A percentile compares a stretch with the other conserved stretches of the same genome.
These are phyloP conservation scores for Boechera retrofracta DNA, from an alignment of 345 rosid species.

Conservation along the genomic window DNA sequence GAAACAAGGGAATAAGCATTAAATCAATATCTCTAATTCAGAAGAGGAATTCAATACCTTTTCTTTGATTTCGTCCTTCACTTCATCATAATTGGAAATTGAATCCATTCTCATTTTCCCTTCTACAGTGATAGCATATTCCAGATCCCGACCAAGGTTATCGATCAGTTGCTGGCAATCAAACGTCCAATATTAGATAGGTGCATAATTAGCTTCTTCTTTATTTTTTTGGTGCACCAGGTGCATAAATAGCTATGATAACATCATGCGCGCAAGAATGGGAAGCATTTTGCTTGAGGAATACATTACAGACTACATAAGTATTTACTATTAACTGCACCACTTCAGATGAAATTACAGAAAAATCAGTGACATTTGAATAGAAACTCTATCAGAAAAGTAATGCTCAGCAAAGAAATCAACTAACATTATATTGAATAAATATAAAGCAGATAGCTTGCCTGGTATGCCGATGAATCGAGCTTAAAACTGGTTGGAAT, in stretches of 20 bases:
- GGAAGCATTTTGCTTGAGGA: slow-evolving; percentile 13
- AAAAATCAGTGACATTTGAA: slow-evolving; percentile 15
- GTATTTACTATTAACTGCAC: background rate
- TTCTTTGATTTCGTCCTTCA: slow-evolving; percentile 71
- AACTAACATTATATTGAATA: slow-evolving; percentile 20
- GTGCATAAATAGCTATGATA: background rate
- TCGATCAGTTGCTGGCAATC: slow-evolving; percentile 76
- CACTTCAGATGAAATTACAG: background rate
- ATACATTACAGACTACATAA: slow-evolving; percentile 23
- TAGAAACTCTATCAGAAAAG: slow-evolving; percentile 22
- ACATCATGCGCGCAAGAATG: background rate
- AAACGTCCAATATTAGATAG: slow-evolving; percentile 44
- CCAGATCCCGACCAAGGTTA: slow-evolving; percentile 93
- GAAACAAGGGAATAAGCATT: slow-evolving; percentile 17
- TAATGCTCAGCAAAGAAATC: slow-evolving; percentile 1
- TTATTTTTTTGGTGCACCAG: background rate
- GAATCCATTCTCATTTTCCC: slow-evolving; percentile 89
- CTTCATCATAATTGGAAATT: slow-evolving; percentile 85
- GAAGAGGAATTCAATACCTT: slow-evolving; percentile 59
- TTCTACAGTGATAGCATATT: slow-evolving; percentile 92
- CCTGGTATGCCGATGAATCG: slow-evolving; percentile 79
- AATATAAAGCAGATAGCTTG: slow-evolving; percentile 46
- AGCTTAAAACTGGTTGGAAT: slow-evolving; percentile 92
- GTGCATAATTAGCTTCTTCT: background rate
- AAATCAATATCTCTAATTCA: slow-evolving; percentile 25